Conservation (phyloP, 176 grass and related monocot genomes). For the Carex cristatella region DNA sequence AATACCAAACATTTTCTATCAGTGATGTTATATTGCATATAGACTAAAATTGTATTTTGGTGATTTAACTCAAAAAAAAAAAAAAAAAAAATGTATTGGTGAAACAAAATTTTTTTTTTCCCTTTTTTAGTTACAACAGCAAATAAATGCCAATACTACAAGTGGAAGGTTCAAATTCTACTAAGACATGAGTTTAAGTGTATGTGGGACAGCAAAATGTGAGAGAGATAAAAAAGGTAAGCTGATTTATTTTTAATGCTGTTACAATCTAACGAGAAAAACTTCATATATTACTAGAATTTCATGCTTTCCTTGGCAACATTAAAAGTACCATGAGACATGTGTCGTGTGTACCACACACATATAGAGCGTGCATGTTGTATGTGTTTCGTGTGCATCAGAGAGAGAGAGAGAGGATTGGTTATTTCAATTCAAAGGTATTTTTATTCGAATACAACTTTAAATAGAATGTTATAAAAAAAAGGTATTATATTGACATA, state of each 20-base stretch:
- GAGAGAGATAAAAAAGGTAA: background rate
- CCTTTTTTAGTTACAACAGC: background rate
- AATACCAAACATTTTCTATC: conserved; percentile 26
- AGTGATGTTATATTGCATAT: background rate
- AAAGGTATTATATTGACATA: conserved; percentile 37
- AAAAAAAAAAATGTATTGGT: background rate
- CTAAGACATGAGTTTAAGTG: background rate
- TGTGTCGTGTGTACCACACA: too few relatives aligned
- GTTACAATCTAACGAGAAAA: background rate
- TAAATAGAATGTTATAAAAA: background rate
- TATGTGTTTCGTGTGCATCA: background rate
- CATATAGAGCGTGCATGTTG: background rate
- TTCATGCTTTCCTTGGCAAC: background rate
- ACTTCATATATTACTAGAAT: background rate
- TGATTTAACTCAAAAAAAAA: too few relatives aligned
- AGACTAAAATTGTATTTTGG: background rate
- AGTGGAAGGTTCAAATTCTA: background rate
- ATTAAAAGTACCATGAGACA: background rate
- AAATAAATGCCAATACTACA: background rate
- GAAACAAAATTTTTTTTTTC: background rate
- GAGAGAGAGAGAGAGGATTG: background rate
- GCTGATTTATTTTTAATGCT: background rate
- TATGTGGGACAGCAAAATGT: background rate
- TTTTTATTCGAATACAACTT: conserved; percentile 2
- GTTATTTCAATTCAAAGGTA: background rate